Conservation (phyloP, 306 rosid genomes). For the Vigna nakashimae region DNA sequence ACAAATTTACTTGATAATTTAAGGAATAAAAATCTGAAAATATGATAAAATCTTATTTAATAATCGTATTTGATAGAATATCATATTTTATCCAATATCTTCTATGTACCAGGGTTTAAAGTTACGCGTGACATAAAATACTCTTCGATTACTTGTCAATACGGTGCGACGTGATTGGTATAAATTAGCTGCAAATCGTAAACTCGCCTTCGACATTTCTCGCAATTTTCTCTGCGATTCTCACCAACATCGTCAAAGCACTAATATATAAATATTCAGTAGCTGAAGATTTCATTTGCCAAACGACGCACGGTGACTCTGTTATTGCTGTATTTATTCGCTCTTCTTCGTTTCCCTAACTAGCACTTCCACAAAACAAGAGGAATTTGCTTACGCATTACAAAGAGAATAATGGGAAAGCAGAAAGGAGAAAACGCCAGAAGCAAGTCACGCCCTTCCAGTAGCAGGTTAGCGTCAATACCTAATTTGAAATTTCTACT, state of each 20-base stretch:
- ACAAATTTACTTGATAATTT: too few species aligned
- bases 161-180: background rate
- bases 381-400: background rate
- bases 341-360: constrained; percentile 6
- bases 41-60: too few species aligned
- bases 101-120: background rate
- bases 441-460: constrained; percentile 87
- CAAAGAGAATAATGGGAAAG: constrained; percentile 60
- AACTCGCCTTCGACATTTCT: background rate
- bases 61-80: too few species aligned
- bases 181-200: background rate
- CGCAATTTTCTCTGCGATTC: background rate
- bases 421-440: constrained; percentile 88
- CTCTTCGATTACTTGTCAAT: background rate
- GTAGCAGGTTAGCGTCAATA: constrained; percentile 72
- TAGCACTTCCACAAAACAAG: background rate
- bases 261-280: background rate
- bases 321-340: background rate
- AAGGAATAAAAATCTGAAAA: fast-evolving
- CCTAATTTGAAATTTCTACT: constrained; percentile 3
- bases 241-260: background rate
- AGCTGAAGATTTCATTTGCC: background rate
- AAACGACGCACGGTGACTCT: background rate
- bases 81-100: too few species aligned
- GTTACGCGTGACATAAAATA: background rate